These are phyloP conservation scores for Intubia oerlemansii DNA, from an alignment of 2,329 filamentous ascomycete species.

Conservation along the genomic window DNA sequence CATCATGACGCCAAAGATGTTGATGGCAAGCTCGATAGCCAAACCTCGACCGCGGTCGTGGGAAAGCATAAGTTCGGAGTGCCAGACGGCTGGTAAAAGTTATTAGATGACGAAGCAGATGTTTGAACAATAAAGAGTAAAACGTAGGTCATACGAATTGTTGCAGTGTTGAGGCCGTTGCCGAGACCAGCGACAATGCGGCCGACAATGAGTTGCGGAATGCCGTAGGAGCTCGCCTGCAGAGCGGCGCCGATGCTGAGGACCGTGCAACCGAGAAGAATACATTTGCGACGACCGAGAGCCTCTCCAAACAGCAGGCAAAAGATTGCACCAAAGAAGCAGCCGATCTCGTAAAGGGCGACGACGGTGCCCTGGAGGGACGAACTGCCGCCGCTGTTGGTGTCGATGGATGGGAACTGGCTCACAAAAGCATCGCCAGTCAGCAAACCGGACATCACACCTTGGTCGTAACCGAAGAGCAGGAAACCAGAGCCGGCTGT, in stretches of 20 bases:
- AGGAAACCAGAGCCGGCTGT: background rate
- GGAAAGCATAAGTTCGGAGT: conserved; percentile 20
- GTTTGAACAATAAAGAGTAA: background rate
- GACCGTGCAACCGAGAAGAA: conserved; percentile 1
- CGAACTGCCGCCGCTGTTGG: conserved; percentile 9
- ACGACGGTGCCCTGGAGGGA: conserved; percentile 15
- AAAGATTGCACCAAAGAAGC: conserved; percentile 5
- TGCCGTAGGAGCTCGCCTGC: conserved; percentile 13
- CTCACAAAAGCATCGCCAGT: conserved; percentile 21
- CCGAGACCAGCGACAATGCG: conserved; percentile 30
- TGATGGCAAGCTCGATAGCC: conserved; percentile 9
- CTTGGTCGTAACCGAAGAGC: conserved; percentile 8
- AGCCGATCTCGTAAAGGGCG: conserved; percentile 22
- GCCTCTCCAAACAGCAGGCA: conserved; percentile 2
- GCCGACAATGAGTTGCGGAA: conserved; percentile 25
- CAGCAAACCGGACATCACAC: conserved; percentile 30
- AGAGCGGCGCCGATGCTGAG: conserved; percentile 1
- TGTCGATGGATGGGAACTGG: conserved; percentile 14
- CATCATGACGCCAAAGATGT: conserved; percentile 9
- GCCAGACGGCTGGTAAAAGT: conserved; percentile 6
- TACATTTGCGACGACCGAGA: conserved; percentile 4
- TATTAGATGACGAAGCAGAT: background rate
- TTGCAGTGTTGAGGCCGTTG: conserved; percentile 27
- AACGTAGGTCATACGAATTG: conserved; percentile 12
- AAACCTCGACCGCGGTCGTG: conserved; percentile 15